Base-by-base conservation (phyloP, 257 asterid genomes). In the Primulina huaijiensis region DNA sequence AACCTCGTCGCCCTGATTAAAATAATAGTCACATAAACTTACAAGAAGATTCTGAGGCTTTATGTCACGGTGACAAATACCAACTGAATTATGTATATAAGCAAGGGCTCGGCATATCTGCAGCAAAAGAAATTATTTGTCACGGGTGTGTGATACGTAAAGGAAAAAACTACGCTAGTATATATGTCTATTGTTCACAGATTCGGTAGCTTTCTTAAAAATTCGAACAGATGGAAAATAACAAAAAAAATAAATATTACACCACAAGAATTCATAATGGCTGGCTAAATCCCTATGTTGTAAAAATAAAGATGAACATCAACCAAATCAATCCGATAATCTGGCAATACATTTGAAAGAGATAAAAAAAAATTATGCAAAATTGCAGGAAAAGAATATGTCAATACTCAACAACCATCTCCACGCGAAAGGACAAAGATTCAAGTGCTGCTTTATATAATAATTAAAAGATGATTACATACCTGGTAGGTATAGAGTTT, bases 31-130 rank as follows among this genome's bases (percentile, higher is more conserved):
- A 5, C 8, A 50, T 14, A 50, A 53, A 75, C 97, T 85, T 81
- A 92, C 98, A 73, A 92, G 89, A 77, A 92, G 81, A 87, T 92
- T 92, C 79, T 92, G 98, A 76, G 98, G 98, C 81, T 92, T 92
- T 85, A 92, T 92, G 77, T 92, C 98, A 55, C 97, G 97, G 78
- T 92, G 98, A 74, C 98, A 92, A 61, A 92, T 88, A 59, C 97
- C 98, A 56, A 92, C 85, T 76, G 92, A 88, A 81, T 92, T 92
- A 73, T 92, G 98, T 65, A 90, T 85, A 72, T 92, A 92, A 62
- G 98, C 96, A 81, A 92, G 87, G 52, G 96, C 98, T 76, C 98
- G 84, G 84, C 97, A 92, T 75, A 92, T 88, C 98, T 92, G 95
- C 84, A 85, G 65, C 72, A 77, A 11, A 35, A 63, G 67, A 66